phyloP scores from a whole-genome alignment of 208 protist genomes.

The Trichomonas gallinae region DNA sequence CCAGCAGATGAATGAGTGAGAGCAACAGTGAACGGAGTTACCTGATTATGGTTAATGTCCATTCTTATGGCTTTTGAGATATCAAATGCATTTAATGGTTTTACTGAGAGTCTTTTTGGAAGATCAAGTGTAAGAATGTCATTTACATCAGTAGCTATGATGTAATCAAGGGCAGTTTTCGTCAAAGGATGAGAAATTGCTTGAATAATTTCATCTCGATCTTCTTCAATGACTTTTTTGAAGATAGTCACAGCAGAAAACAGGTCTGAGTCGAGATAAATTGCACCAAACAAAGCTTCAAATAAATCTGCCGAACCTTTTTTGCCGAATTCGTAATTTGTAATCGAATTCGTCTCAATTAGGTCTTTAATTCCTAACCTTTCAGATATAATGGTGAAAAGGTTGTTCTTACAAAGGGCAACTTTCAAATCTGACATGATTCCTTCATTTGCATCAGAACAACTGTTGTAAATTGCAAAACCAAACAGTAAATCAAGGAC shows the following conservation, averaged over 20 bases:
- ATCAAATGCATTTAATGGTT: not conserved
- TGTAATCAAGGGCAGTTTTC: not conserved
- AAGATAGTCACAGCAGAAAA: not conserved
- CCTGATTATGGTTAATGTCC: not conserved
- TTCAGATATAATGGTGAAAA: not conserved
- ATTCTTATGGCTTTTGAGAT: not conserved
- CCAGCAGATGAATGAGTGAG: not conserved
- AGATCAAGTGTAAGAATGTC: no score
- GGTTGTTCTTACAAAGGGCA: not conserved
- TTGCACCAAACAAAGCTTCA: not conserved
- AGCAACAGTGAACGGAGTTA: not conserved
- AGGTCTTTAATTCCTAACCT: not conserved
- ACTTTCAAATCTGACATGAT: not conserved
- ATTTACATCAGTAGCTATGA: no score
- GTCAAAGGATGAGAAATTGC: not conserved
- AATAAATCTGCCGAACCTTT: not conserved
- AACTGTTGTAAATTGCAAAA: not conserved
- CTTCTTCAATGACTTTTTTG: not conserved
- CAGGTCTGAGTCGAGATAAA: not conserved
- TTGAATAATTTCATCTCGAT: not conserved
- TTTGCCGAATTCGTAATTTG: not conserved
- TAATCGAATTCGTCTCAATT: not conserved
- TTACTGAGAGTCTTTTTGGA: not conserved
- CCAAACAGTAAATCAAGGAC: not conserved
- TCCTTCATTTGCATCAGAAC: not conserved